Evolutionary conservation across 352 stramenopile species (phyloP), one percentile per base, ranked within the genome.

Genomic region (Phytophthora cryptogea): DNA sequence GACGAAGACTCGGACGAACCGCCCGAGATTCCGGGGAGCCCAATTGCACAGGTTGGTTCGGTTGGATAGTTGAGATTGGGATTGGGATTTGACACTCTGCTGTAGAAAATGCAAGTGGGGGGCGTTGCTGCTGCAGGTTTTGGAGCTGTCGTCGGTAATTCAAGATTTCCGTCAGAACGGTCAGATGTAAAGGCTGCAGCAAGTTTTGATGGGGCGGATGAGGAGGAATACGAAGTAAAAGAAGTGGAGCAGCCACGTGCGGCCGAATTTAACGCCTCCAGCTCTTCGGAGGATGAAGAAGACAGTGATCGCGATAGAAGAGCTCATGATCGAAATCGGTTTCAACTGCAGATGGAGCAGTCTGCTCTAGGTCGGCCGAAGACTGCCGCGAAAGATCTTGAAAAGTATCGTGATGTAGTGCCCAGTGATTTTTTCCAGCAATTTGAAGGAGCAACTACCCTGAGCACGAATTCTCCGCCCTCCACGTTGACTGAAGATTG

Each of bases 11-110:
- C 70, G 27, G 67, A 80, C 7, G 80, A 89, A 43, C 83, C 83
- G 5, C 83, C 83, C 0, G 83, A 92, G 58, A 92, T 92, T 16
- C 83, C 83, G 4, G 83, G 80, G 23, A 89, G 76, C 51, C 80
- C 80, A 2, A 66, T 89, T 26, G 61, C 68, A 14, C 60, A 79
- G 49, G 60, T 80, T 37, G 9, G 41, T 41, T 27, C 1, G 8
- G 3, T 26, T 31, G 10, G 6, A 4, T 43, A 36, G 16, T 11
- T 14, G 14, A 23, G 20, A 23, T 8, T 41, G 40, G 45, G 9
- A 28, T 13, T 30, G 28, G 27, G 41, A 14, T 27, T 33, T 36
- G 37, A 23, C 10, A 26, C 5, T 58, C 2, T 45, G 45, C 13
- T 53, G 40, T 42, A 69, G 61, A 69, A 65, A 52, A 31, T 60